phyloP scores from a whole-genome alignment of 257 asterid species.

The Petrea volubilis region DNA sequence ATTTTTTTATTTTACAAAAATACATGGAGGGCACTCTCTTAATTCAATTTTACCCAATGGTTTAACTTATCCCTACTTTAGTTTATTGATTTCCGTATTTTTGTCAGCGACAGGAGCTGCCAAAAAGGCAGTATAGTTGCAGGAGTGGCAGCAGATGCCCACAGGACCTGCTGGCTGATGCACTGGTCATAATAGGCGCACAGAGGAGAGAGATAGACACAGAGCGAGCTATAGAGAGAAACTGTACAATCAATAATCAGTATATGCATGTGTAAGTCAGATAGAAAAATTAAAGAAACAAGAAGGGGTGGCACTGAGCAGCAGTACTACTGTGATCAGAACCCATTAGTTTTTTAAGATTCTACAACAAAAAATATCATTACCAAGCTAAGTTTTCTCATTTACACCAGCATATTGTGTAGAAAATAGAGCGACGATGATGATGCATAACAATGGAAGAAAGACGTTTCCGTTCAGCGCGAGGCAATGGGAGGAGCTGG shows the following conservation, averaged over 20 bases:
- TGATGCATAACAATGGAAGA: conserved; percentile 31
- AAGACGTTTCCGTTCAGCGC: conserved; percentile 57
- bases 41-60: background rate
- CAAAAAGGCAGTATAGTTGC: conserved; percentile 48
- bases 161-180: background rate
- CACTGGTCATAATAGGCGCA: background rate
- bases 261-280: background rate
- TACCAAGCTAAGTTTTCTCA: no score
- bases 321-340: conserved; percentile 28
- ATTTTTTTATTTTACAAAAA: no score
- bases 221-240: background rate
- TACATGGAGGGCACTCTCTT: background rate
- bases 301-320: conserved; percentile 5
- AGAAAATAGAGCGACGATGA: conserved; percentile 34
- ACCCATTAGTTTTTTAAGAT: conserved; percentile 53
- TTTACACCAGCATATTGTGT: no score
- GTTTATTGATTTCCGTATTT: conserved; percentile 62
- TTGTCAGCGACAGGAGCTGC: conserved; percentile 74
- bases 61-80: conserved; percentile 23
- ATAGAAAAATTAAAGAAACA: background rate
- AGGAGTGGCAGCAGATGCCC: conserved; percentile 15
- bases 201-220: background rate
- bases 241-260: background rate
- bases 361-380: conserved; percentile 48
- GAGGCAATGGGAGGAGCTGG: conserved; percentile 75